Conservation (phyloP, 495 filamentous ascomycete species). For the Pseudomonodictys pantanalensis region DNA sequence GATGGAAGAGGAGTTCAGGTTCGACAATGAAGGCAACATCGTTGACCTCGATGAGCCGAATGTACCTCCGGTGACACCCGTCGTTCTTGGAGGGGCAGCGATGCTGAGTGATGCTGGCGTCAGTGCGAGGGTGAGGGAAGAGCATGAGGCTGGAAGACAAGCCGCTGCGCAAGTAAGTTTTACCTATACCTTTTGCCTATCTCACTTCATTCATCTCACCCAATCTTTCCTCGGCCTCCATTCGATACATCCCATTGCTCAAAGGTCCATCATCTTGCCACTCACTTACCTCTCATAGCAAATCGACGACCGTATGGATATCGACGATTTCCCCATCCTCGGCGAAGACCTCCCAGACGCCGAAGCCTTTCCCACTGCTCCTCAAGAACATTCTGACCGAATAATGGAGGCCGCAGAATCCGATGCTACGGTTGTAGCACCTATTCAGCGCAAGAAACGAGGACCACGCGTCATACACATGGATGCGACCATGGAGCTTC, state of each 20-base stretch:
- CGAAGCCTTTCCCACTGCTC: conserved; percentile 11
- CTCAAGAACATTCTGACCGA: conserved; percentile 2
- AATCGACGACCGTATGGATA: conserved; percentile 47
- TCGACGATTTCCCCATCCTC: conserved; percentile 39
- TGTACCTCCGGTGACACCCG: conserved; percentile 3
- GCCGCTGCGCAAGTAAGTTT: conserved; percentile 33
- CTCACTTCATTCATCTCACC: not conserved
- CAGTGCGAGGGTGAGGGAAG: conserved; percentile 41
- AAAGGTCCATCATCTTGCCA: not conserved
- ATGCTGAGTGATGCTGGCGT: conserved; percentile 44
- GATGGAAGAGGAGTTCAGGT: conserved; percentile 60
- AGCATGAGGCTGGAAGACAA: conserved; percentile 43
- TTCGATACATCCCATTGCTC: not conserved
- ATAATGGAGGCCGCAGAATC: not conserved
- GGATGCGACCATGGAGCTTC: conserved; percentile 38
- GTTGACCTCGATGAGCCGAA: conserved; percentile 33
- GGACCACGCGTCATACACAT: conserved; percentile 24
- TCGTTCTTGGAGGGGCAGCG: conserved; percentile 7
- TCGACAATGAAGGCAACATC: conserved; percentile 64
- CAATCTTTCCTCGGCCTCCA: conserved; percentile 1
- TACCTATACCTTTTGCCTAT: conserved; percentile 14
- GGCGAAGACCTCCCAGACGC: conserved; percentile 28
- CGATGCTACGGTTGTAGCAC: conserved; percentile 17
- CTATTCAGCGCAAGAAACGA: conserved; percentile 22
- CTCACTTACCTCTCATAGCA: conserved; percentile 31